phyloP scores from a whole-genome alignment of 257 asterid species.

The Osmanthus fragrans region DNA sequence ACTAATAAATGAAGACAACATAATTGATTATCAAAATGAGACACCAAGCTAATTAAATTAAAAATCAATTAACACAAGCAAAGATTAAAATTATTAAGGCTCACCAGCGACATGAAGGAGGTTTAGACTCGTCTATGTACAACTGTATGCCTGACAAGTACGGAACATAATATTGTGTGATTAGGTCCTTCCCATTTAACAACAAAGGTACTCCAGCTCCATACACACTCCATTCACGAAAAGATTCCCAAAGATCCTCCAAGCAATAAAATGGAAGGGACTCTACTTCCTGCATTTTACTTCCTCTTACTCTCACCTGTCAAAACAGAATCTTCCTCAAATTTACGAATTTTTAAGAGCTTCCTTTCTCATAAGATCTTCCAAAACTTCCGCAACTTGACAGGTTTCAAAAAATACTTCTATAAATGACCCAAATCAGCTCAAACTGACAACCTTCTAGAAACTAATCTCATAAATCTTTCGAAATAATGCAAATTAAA shows the following conservation, averaged over 20 bases:
- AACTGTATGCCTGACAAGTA: slow-evolving; percentile 46
- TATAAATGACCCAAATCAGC: not conserved
- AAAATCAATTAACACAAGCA: not conserved
- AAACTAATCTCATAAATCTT: not conserved
- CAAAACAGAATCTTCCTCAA: slow-evolving; percentile 6
- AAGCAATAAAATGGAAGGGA: slow-evolving; percentile 28
- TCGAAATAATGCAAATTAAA: not conserved
- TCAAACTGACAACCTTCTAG: not conserved
- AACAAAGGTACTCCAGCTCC: slow-evolving; percentile 46
- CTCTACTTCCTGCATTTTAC: slow-evolving; percentile 26
- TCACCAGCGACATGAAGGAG: slow-evolving; percentile 31
- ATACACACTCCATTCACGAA: slow-evolving; percentile 38
- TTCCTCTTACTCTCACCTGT: slow-evolving; percentile 27
- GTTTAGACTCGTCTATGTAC: slow-evolving; percentile 33
- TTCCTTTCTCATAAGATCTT: not conserved
- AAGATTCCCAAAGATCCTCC: slow-evolving; percentile 39
- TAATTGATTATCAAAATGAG: not conserved
- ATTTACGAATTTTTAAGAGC: not conserved
- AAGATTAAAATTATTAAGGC: slow-evolving; percentile 3
- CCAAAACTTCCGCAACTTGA: not conserved
- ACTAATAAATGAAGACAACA: not conserved
- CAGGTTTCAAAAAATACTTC: not conserved
- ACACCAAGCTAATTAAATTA: not conserved
- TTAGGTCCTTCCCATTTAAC: slow-evolving; percentile 29
- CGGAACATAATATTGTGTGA: slow-evolving; percentile 41